Percentiles rank a stretch among this genome's conserved stretches.
Evolutionary conservation across 2,329 filamentous ascomycete species (phyloP).

Genomic region (Pseudogymnoascus sp.): DNA sequence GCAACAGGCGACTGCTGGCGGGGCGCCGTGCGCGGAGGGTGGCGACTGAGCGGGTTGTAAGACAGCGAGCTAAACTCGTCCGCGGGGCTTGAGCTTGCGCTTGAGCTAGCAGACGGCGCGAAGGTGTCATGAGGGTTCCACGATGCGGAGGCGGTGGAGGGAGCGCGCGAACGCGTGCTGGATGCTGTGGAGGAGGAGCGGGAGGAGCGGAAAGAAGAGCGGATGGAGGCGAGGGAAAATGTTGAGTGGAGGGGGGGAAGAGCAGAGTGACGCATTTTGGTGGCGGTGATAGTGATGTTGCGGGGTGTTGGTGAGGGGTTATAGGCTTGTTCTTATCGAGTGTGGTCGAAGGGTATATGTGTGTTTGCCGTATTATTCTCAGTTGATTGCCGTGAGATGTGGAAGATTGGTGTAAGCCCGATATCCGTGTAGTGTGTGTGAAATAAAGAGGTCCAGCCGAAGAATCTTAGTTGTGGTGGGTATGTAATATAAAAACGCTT

Average conservation of each 20-base stretch:
- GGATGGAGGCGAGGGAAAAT: constrained; percentile 41
- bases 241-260: constrained; percentile 29
- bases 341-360: neutral
- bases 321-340: neutral
- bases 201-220: constrained; percentile 44
- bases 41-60: neutral
- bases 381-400: neutral
- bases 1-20: constrained; percentile 27
- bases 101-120: neutral
- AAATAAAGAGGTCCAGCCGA: constrained; percentile 7
- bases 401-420: neutral
- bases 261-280: constrained; percentile 25
- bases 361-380: neutral
- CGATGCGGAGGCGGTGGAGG: constrained; percentile 34
- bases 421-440: constrained; percentile 2
- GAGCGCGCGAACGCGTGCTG: constrained; percentile 29
- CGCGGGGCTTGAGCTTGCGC: neutral
- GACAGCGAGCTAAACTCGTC: neutral
- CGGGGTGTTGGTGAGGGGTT: neutral
- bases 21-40: constrained; percentile 17
- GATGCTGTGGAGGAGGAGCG: constrained; percentile 30
- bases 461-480: constrained; percentile 7
- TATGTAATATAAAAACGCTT: constrained; percentile 3
- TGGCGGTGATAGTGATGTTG: constrained; percentile 1
- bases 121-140: neutral